Base-by-base conservation (phyloP, 441 rosid genomes). In the Brassica hybrid region DNA sequence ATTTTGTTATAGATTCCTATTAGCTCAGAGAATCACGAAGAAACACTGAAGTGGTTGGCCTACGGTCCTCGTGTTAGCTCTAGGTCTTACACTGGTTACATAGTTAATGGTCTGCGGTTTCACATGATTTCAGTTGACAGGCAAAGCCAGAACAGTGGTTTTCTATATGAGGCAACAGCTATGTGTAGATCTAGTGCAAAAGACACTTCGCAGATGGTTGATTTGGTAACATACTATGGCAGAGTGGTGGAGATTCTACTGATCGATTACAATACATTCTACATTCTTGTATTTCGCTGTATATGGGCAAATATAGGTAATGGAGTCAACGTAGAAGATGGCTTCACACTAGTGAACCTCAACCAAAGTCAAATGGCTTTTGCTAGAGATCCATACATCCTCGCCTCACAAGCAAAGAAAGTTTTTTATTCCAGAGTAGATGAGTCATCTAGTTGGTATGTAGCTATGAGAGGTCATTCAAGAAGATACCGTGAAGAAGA, bases 211-310 rank as follows among this genome's bases (percentile, higher is more conserved):
- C 17, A n/a, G 7, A 13, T 48, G 17, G 54, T 48, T 48, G 54
- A 48, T 48, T 48, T 48, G 17, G 17, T 48, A 48, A 48, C 54
- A 48, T 64, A 64, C 19, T 27, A 61, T 61, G 65, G 41, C 18
- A 27, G 65, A 61, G 65, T 61, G 65, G 65, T 61, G 11, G 65
- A 61, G 10, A 61, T 61, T 61, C 0, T 61, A 27, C 5, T 61
- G 12, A 0, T 61, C 4, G 65, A 7, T 5, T 32, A 32, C 36
- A 32, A 32, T 19, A 32, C 36, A 32, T 32, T 32, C 36, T 32
- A 32, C 36, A 32, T 3, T 61, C 14, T 1, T 32, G 36, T 32
- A 32, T 32, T 32, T 6, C 36, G 36, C 6, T 32, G 36, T 32
- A 6, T 32, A 32, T 32, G 36, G 36, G 36, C 7, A 32, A 32